Conservation (phyloP, 805 yeast species). For the Candida hispaniensis region DNA sequence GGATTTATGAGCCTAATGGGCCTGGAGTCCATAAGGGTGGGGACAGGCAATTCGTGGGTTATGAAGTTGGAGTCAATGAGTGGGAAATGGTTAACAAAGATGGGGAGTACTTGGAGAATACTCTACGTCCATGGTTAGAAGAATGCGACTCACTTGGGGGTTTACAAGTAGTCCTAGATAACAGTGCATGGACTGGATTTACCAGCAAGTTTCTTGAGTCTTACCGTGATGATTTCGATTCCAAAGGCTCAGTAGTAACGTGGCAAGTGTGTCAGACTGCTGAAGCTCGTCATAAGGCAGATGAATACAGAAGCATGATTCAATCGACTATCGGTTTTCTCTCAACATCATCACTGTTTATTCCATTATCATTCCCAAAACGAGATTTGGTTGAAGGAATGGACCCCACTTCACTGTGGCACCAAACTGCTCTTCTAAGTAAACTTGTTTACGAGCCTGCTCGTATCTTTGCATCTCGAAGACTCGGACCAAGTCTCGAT, state of each 20-base stretch:
- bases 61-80: constrained; percentile 49
- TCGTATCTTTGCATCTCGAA: constrained; percentile 29
- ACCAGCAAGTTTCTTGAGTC: constrained; percentile 40
- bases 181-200: constrained; percentile 80
- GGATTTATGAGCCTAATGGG: constrained; percentile 41
- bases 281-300: too few relatives aligned
- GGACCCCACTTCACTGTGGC: constrained; percentile 35
- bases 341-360: constrained; percentile 40
- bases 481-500: constrained; percentile 13
- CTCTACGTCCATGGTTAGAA: constrained; percentile 56
- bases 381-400: constrained; percentile 18
- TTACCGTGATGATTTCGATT: constrained; percentile 58
- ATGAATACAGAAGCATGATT: constrained; percentile 31
- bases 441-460: constrained; percentile 37
- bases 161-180: constrained; percentile 59
- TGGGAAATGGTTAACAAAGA: constrained; percentile 34
- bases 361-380: constrained; percentile 40
- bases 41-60: constrained; percentile 22
- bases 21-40: constrained; percentile 29
- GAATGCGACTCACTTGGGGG: constrained; percentile 68
- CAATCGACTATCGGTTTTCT: constrained; percentile 38
- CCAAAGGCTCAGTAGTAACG: constrained; percentile 37
- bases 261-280: constrained; percentile 43
- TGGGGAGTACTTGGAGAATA: constrained; percentile 45
- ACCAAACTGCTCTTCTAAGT: constrained; percentile 31